Conservation (phyloP, 805 yeast genomes). For the Metschnikowia sp. region DNA sequence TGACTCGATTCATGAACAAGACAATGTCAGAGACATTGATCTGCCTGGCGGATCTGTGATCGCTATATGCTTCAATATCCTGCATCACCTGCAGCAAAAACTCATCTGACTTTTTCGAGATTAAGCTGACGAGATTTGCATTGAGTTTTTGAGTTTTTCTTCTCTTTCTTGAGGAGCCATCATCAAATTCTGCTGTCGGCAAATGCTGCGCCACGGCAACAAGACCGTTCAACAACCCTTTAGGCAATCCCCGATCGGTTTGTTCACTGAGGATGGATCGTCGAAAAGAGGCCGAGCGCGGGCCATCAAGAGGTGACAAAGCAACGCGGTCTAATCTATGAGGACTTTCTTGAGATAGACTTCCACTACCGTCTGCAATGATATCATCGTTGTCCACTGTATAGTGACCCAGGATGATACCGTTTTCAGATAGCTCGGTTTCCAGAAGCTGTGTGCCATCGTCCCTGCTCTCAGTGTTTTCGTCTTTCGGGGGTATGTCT, state of each 20-base stretch:
- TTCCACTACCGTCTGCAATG: not conserved
- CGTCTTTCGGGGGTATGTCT: not conserved
- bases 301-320: not conserved
- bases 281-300: not conserved
- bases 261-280: not conserved
- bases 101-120: slow-evolving; percentile 29
- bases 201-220: slow-evolving; percentile 15
- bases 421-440: slow-evolving; percentile 7
- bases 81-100: slow-evolving; percentile 29
- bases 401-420: slow-evolving; percentile 16
- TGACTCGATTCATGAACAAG: slow-evolving; percentile 31
- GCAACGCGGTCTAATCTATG: not conserved
- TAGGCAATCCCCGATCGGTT: not conserved
- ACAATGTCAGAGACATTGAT: slow-evolving; percentile 35
- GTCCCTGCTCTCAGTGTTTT: not conserved
- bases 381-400: slow-evolving; percentile 15
- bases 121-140: slow-evolving; percentile 15
- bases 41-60: slow-evolving; percentile 27
- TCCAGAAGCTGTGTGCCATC: not conserved
- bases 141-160: slow-evolving; percentile 3
- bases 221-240: slow-evolving; percentile 9
- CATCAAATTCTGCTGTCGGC: not conserved
- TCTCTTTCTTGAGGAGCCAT: slow-evolving; percentile 5
- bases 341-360: not conserved
- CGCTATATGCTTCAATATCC: slow-evolving; percentile 36